A percentile compares a stretch with the other conserved stretches of the same genome.
phyloP scores from a whole-genome alignment of 352 stramenopile genomes.

The Plasmopara viticola region DNA sequence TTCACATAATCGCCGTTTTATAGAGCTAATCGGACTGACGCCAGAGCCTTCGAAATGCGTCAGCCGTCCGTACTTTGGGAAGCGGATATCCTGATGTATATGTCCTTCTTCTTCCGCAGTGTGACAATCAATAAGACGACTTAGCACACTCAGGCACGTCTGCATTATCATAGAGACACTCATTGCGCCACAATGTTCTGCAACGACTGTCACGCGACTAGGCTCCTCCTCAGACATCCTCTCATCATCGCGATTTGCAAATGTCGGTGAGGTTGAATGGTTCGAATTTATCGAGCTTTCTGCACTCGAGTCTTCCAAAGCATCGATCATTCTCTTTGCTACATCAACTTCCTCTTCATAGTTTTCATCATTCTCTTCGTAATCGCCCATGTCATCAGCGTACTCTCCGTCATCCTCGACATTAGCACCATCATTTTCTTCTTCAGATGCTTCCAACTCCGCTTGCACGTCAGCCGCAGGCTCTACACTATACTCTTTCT shows the following conservation, averaged over 20 bases:
- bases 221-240: conserved; percentile 32
- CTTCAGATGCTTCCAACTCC: conserved; percentile 53
- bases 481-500: conserved; percentile 71
- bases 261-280: conserved; percentile 26
- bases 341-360: conserved; percentile 37
- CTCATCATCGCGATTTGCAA: conserved; percentile 27
- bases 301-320: conserved; percentile 49
- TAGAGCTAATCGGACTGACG: conserved; percentile 68
- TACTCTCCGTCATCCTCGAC: conserved; percentile 33
- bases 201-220: conserved; percentile 62
- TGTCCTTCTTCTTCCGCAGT: conserved; percentile 76
- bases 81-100: conserved; percentile 70
- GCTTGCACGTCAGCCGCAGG: conserved; percentile 42
- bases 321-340: conserved; percentile 56
- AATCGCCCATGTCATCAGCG: conserved; percentile 34
- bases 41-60: conserved; percentile 78
- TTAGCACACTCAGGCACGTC: conserved; percentile 78
- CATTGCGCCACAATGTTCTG: conserved; percentile 73
- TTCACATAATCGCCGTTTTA: conserved; percentile 71
- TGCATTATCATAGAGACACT: conserved; percentile 85
- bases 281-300: conserved; percentile 43
- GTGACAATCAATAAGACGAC: conserved; percentile 76
- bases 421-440: conserved; percentile 32
- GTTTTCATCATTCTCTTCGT: conserved; percentile 33
- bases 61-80: conserved; percentile 69